phyloP scores from a whole-genome alignment of 495 filamentous ascomycete genomes.

The Oleoguttula mirabilis region DNA sequence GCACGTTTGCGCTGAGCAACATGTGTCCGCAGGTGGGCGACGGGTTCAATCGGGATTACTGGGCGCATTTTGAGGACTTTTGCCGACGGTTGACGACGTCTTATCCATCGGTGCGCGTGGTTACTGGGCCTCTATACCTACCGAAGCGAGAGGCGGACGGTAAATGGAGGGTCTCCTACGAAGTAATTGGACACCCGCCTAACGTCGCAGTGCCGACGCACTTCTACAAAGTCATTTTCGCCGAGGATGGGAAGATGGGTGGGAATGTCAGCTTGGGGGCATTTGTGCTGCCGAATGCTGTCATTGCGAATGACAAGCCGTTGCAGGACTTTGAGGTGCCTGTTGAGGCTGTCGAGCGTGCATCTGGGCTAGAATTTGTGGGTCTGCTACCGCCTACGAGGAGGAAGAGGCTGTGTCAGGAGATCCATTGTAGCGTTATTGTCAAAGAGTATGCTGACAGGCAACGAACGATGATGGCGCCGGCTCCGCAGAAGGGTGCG shows the following conservation, averaged over 20 bases:
- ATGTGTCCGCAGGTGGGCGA: conserved; percentile 98
- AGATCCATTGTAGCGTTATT: conserved; percentile 66
- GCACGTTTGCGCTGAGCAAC: conserved; percentile 81
- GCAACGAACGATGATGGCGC: conserved; percentile 37
- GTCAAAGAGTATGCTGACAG: conserved; percentile 60
- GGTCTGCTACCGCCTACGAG: conserved; percentile 58
- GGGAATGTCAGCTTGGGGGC: conserved; percentile 82
- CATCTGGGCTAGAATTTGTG: conserved; percentile 84
- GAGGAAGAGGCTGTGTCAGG: conserved; percentile 70
- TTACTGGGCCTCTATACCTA: conserved; percentile 89
- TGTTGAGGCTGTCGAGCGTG: conserved; percentile 79
- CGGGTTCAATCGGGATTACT: conserved; percentile 97
- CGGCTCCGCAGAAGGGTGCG: conserved; percentile 11
- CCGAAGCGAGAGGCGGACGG: conserved; percentile 69
- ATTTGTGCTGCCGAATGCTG: conserved; percentile 88
- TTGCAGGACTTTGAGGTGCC: conserved; percentile 88
- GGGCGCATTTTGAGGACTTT: conserved; percentile 97
- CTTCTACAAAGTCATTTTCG: conserved; percentile 97
- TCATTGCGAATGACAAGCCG: conserved; percentile 74
- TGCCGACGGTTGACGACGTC: conserved; percentile 65
- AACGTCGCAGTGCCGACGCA: conserved; percentile 95
- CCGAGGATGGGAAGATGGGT: conserved; percentile 60
- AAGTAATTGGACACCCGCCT: conserved; percentile 90
- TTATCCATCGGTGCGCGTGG: conserved; percentile 83
- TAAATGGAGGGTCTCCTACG: conserved; percentile 91